These are phyloP conservation scores for Trichocladium uniseriatum DNA, from an alignment of 495 filamentous ascomycete species.

Conservation along the genomic window DNA sequence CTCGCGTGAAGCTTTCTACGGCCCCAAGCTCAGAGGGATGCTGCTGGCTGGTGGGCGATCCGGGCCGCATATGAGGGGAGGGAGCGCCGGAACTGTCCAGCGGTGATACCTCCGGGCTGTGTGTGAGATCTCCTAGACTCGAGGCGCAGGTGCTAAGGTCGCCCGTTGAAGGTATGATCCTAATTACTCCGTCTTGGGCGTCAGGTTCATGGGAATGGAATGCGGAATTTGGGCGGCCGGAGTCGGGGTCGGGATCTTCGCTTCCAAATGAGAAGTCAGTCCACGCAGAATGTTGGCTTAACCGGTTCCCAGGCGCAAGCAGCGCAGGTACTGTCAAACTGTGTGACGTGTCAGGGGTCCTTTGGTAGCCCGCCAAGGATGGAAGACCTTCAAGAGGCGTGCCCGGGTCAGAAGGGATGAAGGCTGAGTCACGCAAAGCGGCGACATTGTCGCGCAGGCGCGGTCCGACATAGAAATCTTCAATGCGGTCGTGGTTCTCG, in stretches of 20 bases:
- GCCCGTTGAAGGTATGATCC: conserved; percentile 8
- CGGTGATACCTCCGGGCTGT: conserved; percentile 19
- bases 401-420: conserved; percentile 23
- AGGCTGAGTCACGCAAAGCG: conserved; percentile 26
- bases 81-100: conserved; percentile 15
- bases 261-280: conserved; percentile 49
- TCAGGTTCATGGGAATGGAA: conserved; percentile 18
- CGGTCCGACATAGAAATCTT: conserved; percentile 30
- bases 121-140: conserved; percentile 13
- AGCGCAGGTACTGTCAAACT: conserved; percentile 36
- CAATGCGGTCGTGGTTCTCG: conserved; percentile 20
- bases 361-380: conserved; percentile 19
- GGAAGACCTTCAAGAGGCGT: conserved; percentile 20
- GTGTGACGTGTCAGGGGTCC: conserved; percentile 21
- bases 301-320: conserved; percentile 37
- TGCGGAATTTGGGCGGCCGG: conserved; percentile 11
- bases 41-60: conserved; percentile 17
- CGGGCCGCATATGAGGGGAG: conserved; percentile 19
- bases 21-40: conserved; percentile 32
- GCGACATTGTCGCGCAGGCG: conserved; percentile 26
- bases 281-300: conserved; percentile 44
- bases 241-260: conserved; percentile 27
- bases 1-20: conserved; percentile 26
- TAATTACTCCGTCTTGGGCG: conserved; percentile 8
- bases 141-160: conserved; percentile 18